These are phyloP conservation scores for Polychytrium aggregatum DNA, from an alignment of 192 early-diverging fungal species.

Conservation along the genomic window DNA sequence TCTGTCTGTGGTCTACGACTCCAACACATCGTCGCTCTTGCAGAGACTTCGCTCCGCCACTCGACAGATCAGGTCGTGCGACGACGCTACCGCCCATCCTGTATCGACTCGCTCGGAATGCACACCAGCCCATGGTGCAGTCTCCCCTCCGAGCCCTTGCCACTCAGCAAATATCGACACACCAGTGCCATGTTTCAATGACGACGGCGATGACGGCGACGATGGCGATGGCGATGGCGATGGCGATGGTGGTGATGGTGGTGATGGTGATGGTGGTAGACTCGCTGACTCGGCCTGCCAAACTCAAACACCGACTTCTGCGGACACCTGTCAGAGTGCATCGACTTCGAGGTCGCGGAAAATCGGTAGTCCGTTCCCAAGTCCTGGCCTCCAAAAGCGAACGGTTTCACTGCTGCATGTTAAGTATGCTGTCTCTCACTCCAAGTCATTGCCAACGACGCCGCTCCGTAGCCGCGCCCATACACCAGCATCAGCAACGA, in stretches of 20 bases:
- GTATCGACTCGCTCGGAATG: not conserved
- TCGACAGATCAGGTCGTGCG: not conserved
- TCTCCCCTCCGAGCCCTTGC: not conserved
- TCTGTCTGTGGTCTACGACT: conserved; percentile 36
- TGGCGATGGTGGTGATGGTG: not conserved
- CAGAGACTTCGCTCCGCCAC: conserved; percentile 1
- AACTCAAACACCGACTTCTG: not conserved
- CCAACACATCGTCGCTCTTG: conserved; percentile 11
- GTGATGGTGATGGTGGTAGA: not conserved
- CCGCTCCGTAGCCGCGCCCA: no score
- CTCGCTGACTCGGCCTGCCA: not conserved
- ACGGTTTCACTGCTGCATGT: no score
- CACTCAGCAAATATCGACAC: not conserved
- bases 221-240: not conserved
- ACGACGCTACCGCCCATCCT: not conserved
- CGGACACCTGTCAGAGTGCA: not conserved
- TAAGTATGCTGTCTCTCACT: no score
- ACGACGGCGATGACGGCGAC: not conserved
- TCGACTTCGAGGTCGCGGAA: not conserved
- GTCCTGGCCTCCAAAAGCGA: no score
- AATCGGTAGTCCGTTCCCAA: not conserved
- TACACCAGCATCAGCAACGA: no score
- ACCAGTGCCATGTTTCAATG: not conserved
- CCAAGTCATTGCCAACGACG: no score
- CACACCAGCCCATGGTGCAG: conserved; percentile 1